A percentile compares a stretch with the other conserved stretches of the same genome.
Conservation (phyloP, 768 basidiomycete genomes). For the Lentinula lateritia region DNA sequence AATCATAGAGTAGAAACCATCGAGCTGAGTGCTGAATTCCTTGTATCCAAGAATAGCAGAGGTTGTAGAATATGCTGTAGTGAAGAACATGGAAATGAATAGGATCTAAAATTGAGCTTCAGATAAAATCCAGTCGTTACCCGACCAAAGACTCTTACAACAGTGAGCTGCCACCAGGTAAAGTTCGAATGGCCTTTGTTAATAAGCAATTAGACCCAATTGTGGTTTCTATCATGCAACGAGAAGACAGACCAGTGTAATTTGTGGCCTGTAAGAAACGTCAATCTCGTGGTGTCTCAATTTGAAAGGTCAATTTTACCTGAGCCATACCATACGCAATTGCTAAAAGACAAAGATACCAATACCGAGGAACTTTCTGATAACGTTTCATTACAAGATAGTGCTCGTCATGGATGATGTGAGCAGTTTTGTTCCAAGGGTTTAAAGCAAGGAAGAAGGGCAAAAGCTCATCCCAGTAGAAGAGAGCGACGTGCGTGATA, state of each 20-base stretch:
- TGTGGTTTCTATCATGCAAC: not conserved
- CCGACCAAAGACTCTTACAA: constrained; percentile 9
- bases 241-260: constrained; percentile 13
- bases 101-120: constrained; percentile 8
- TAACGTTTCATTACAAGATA: constrained; percentile 10
- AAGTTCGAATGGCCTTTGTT: constrained; percentile 13
- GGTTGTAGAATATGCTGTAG: not conserved
- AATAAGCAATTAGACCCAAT: not conserved
- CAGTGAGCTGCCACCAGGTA: constrained; percentile 20
- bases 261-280: constrained; percentile 13
- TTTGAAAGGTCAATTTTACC: not conserved
- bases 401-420: constrained; percentile 24
- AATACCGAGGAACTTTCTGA: constrained; percentile 14
- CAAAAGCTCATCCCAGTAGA: constrained; percentile 25
- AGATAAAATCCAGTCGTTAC: constrained; percentile 12
- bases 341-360: constrained; percentile 16
- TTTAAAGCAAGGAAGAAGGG: constrained; percentile 1
- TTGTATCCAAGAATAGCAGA: constrained; percentile 14
- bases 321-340: constrained; percentile 15
- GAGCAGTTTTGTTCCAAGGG: constrained; percentile 24
- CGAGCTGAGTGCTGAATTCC: constrained; percentile 1
- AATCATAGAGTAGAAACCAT: constrained; percentile 13
- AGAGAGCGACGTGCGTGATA: constrained; percentile 21
- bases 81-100: constrained; percentile 18
- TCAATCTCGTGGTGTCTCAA: not conserved